Percentiles rank a stretch among this genome's conserved stretches.
Conservation (phyloP, 768 basidiomycete species). For the Pulveroboletus ravenelii region DNA sequence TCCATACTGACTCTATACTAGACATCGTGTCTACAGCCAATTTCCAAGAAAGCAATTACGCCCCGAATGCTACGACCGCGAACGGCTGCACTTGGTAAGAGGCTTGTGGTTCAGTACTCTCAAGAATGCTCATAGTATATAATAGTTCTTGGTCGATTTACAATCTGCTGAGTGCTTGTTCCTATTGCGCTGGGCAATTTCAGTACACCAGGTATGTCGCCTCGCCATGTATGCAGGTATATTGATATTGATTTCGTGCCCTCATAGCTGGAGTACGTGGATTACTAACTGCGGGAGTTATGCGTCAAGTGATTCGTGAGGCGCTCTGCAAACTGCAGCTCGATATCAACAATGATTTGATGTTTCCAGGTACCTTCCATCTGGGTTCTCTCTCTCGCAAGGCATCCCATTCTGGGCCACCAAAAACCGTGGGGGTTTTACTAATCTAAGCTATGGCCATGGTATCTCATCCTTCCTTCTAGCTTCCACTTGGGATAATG, state of each 20-base stretch:
- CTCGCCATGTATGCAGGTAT: background rate
- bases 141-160: constrained; percentile 29
- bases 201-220: constrained; percentile 13
- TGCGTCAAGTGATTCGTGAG: constrained; percentile 19
- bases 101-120: background rate
- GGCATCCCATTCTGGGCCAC: constrained; percentile 23
- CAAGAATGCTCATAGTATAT: background rate
- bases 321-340: background rate
- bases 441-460: background rate
- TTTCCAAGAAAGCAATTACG: constrained; percentile 18
- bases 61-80: constrained; percentile 13
- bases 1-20: constrained; percentile 1
- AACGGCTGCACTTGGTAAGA: constrained; percentile 25
- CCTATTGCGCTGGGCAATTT: constrained; percentile 10
- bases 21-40: constrained; percentile 11
- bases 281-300: constrained; percentile 10
- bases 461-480: background rate
- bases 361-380: constrained; percentile 22
- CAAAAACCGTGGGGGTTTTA: constrained; percentile 18
- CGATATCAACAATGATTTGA: background rate
- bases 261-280: constrained; percentile 22
- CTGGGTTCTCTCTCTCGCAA: constrained; percentile 5
- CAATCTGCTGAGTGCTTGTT: constrained; percentile 28
- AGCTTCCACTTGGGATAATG: constrained; percentile 19
- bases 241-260: constrained; percentile 1